These are phyloP conservation scores for Trapa bicornis DNA, from an alignment of 345 rosid genomes.

Conservation along the genomic window DNA sequence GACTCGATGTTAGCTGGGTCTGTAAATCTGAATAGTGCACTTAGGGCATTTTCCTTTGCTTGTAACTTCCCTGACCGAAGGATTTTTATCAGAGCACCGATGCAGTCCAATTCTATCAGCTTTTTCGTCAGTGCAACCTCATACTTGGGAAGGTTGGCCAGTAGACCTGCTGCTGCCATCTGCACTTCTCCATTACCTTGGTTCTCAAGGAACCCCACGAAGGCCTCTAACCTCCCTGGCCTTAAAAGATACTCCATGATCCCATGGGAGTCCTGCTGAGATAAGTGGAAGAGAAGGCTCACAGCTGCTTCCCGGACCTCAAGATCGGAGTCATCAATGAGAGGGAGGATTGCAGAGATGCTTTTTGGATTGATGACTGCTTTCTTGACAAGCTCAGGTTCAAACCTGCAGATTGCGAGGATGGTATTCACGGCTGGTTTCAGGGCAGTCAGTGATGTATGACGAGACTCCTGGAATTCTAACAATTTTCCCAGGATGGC, in stretches of 20 bases:
- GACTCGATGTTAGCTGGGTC: slow-evolving; percentile 36
- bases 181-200: slow-evolving; percentile 36
- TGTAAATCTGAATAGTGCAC: slow-evolving; percentile 52
- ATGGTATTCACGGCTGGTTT: slow-evolving; percentile 40
- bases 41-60: slow-evolving; percentile 55
- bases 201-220: slow-evolving; percentile 54
- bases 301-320: slow-evolving; percentile 46
- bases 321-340: slow-evolving; percentile 41
- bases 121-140: slow-evolving; percentile 31
- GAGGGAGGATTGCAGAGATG: slow-evolving; percentile 37
- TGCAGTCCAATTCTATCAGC: slow-evolving; percentile 42
- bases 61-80: slow-evolving; percentile 34
- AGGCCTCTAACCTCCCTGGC: slow-evolving; percentile 48
- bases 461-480: slow-evolving; percentile 25
- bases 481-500: slow-evolving; percentile 30
- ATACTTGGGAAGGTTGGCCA: slow-evolving; percentile 58
- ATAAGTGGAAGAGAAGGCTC: slow-evolving; percentile 47
- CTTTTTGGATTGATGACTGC: slow-evolving; percentile 43
- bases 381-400: slow-evolving; percentile 41
- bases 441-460: slow-evolving; percentile 21
- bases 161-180: slow-evolving; percentile 56
- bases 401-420: slow-evolving; percentile 36
- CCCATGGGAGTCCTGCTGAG: slow-evolving; percentile 41
- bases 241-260: slow-evolving; percentile 47
- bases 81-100: slow-evolving; percentile 28